Evolutionary conservation across 495 filamentous ascomycete species (phyloP).

Genomic region (Penicillium cosmopolitanum): DNA sequence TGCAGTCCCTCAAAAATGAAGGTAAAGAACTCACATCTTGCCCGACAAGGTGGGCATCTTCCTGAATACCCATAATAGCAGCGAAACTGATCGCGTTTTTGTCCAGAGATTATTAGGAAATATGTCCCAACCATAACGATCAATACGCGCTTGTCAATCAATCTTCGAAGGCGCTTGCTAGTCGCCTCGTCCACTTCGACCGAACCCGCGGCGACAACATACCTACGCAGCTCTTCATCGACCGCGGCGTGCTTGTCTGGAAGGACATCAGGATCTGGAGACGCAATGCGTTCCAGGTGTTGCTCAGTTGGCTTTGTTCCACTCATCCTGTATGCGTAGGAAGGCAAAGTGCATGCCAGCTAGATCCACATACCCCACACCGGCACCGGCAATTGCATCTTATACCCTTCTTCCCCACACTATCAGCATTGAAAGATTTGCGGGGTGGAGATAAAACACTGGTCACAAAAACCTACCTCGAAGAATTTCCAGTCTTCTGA

Average conservation of each 20-base stretch:
- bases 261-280: not conserved
- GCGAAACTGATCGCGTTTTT: slow-evolving; percentile 64
- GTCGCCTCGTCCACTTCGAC: slow-evolving; percentile 49
- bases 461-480: not conserved
- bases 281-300: slow-evolving; percentile 2
- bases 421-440: not conserved
- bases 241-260: slow-evolving; percentile 1
- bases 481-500: slow-evolving; percentile 2
- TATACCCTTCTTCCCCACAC: not conserved
- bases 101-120: slow-evolving; percentile 63
- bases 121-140: slow-evolving; percentile 41
- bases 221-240: slow-evolving; percentile 7
- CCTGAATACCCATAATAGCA: slow-evolving; percentile 59
- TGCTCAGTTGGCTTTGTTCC: slow-evolving; percentile 4
- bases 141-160: slow-evolving; percentile 51
- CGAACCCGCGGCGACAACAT: slow-evolving; percentile 1
- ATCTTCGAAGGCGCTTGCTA: slow-evolving; percentile 36
- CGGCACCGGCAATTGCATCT: slow-evolving; percentile 6
- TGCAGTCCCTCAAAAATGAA: not conserved
- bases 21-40: slow-evolving; percentile 34
- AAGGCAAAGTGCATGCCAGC: not conserved
- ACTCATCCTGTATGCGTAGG: not conserved
- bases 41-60: slow-evolving; percentile 44
- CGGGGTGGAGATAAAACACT: not conserved
- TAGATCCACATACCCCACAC: slow-evolving; percentile 5